Base-by-base conservation (phyloP, 2,329 filamentous ascomycete genomes). In the Torrubiella hemipterigena region DNA sequence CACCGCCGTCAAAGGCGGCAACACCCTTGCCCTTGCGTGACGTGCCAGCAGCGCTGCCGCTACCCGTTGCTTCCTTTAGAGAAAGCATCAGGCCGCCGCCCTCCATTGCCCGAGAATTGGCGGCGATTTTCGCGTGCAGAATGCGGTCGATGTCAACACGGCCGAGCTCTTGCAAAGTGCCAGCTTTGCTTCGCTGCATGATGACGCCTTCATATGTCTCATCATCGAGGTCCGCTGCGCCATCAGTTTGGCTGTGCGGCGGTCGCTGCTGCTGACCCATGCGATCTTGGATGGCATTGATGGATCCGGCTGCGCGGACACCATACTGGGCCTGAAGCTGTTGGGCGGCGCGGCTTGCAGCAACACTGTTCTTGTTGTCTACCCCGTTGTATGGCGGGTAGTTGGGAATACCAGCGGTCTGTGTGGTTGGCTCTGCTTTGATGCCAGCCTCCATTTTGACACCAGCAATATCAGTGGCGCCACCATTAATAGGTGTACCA, bases 51-150 rank as follows among this genome's bases (percentile, higher is more conserved):
- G 34, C 21, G 5, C 38, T 29, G 11, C 40, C 34, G 28, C 48
- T 40, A 41, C 59, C 63, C 6, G 54, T 54, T 10, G 69, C 67
- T 40, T 77, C 63, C 42, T 69, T 65, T 9, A 86, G 63, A 3
- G 82, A 77, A 13, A 86, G 52, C 79, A 87, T 84, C 35, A 87
- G 58, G 7, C 82, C 75, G 27, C 75, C 82, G 29, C 76, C 82
- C 49, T 87, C 78, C 63, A 85, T 78, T 40, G 65, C 63, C 50
- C 71, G 74, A 7, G 77, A 77, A 42, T 69, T 67, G 27, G 72
- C 68, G 32, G 73, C 66, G 38, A 87, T 74, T 42, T 78, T 73
- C 31, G 68, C 63, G 41, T 81, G 79, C 43, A 89, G 71, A 48
- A 81, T 60, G 27, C 65, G 59, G 47, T 89, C 81, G 37, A 84